Percentiles rank a stretch among this genome's conserved stretches.
phyloP scores from a whole-genome alignment of 2,329 filamentous ascomycete genomes.

The Fusarium avenaceum region DNA sequence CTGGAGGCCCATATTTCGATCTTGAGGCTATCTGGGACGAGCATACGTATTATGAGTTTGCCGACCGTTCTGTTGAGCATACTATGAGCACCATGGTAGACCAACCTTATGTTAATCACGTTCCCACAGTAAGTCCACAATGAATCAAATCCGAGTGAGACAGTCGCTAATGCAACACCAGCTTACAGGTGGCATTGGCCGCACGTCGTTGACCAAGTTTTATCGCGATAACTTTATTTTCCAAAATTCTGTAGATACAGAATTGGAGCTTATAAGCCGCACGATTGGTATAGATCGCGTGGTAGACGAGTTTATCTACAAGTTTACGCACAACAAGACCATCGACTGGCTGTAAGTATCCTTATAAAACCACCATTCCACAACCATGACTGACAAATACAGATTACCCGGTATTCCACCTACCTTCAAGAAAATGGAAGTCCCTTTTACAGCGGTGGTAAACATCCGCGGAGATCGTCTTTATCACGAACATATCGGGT shows the following conservation, averaged over 20 bases:
- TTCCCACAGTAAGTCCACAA: slow-evolving; percentile 70
- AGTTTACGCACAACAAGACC: slow-evolving; percentile 72
- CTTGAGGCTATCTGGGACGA: slow-evolving; percentile 85
- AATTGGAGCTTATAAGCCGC: slow-evolving; percentile 77
- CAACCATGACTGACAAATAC: fast-evolving
- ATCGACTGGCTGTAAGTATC: slow-evolving; percentile 76
- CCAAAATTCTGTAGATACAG: slow-evolving; percentile 76
- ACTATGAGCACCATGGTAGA: slow-evolving; percentile 88
- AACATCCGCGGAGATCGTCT: slow-evolving; percentile 73
- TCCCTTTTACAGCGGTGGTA: slow-evolving; percentile 74
- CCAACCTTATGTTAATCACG: slow-evolving; percentile 83
- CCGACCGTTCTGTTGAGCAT: slow-evolving; percentile 73
- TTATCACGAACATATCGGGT: slow-evolving; percentile 76
- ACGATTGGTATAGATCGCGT: slow-evolving; percentile 80
- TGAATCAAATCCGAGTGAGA: fast-evolving
- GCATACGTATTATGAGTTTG: slow-evolving; percentile 80
- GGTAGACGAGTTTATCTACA: slow-evolving; percentile 77
- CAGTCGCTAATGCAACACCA: slow-evolving; percentile 24
- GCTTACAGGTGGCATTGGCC: slow-evolving; percentile 77
- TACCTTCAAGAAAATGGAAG: slow-evolving; percentile 65
- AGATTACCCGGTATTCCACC: slow-evolving; percentile 68
- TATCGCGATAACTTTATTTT: slow-evolving; percentile 83
- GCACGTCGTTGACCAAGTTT: slow-evolving; percentile 72
- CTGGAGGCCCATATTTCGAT: slow-evolving; percentile 77
- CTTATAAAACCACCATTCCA: fast-evolving